A percentile compares a stretch with the other conserved stretches of the same genome.
phyloP scores from a whole-genome alignment of 805 yeast species.

The Peterozyma toletana region DNA sequence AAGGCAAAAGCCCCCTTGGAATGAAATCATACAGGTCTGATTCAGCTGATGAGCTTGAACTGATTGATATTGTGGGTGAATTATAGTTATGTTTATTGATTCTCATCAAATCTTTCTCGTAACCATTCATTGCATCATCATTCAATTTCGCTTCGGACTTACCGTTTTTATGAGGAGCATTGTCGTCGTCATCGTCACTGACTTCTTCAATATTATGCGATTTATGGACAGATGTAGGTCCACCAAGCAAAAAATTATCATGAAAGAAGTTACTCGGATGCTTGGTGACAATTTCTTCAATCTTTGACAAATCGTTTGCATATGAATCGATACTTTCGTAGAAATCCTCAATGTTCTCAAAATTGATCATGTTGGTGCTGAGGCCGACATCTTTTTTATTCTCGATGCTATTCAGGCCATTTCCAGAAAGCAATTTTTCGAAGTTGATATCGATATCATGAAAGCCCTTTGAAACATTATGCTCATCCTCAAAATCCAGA shows the following conservation, averaged over 20 bases:
- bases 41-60: neutral
- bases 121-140: neutral
- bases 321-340: constrained; percentile 21
- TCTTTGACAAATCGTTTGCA: constrained; percentile 27
- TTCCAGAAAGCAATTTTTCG: neutral
- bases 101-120: constrained; percentile 6
- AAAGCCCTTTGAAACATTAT: neutral
- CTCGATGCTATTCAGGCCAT: neutral
- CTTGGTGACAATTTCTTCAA: constrained; percentile 17
- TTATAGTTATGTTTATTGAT: neutral
- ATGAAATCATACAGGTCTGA: constrained; percentile 9
- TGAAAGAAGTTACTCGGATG: neutral
- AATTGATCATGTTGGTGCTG: neutral
- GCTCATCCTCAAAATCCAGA: neutral
- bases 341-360: neutral
- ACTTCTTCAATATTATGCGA: neutral
- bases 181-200: neutral
- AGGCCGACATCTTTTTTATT: neutral
- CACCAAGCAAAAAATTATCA: neutral
- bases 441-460: neutral
- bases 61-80: constrained; percentile 7
- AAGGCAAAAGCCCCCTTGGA: constrained; percentile 32
- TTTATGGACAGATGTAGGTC: neutral
- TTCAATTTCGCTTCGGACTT: neutral
- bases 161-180: neutral